Base-by-base conservation (phyloP, 73 alveolate genomes). In the Urostyla sp. region DNA sequence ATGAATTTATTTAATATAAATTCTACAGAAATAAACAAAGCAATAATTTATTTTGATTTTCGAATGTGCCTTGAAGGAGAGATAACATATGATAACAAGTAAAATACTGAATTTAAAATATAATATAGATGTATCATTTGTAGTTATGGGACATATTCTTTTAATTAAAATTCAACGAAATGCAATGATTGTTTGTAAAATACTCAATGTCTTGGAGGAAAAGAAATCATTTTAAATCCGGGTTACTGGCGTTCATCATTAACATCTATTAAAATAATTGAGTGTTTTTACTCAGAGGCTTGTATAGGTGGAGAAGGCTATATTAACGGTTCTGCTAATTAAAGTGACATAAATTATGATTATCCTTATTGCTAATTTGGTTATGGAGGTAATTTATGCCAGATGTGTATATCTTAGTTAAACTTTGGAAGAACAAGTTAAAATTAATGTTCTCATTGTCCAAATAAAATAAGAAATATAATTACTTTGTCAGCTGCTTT, bases 241-340 rank as follows among this genome's bases (percentile, higher is more conserved):
- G 87, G 87, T 34, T 59, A 61, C 34, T 75, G 87, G 80, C 57
- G 79, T 37, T 15, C 51, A 0, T 26, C 60, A 0, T 46, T 24
- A 2, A 11, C 11, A 27, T 27, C 72, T 18, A 37, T n/a, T 0
- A 0, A 34, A 0, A 37, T 66, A 21, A 37, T 40, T 45, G 24
- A 18, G 10, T 66, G 80, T 24, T 4, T 37, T 16, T 23, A 66
- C 23, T 3, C 6, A 24, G 61, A n/a, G 6, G 80, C 80, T 18
- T 66, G 80, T 66, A 3, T 66, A 44, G 76, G 76, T 13, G 79
- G 79, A 2, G 13, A 5, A 7, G 75, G 75, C 23, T 10, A 27
- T 3, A 30, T 58, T 11, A 15, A 40, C 15, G 76, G 76, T 11
- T 2, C 15, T 7, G 37, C 37, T 32, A 13, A 11, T 30, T 8